Conservation (phyloP, 1,284 basidiomycete genomes). For the Cystobasidiaceae sp. region DNA sequence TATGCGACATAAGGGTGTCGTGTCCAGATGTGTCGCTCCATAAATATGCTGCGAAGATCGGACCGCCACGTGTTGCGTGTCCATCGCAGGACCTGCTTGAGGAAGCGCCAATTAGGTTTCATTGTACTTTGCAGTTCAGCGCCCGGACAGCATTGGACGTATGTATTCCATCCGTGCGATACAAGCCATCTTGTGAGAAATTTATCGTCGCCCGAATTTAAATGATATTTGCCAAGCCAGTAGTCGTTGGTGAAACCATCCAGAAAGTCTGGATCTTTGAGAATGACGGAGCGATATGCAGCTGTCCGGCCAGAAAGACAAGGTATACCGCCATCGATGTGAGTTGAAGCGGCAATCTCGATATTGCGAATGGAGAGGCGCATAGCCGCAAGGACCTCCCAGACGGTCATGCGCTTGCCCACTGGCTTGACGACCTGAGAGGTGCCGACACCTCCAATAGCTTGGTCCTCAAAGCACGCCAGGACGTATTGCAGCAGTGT, state of each 20-base stretch:
- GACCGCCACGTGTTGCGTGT: conserved; percentile 89
- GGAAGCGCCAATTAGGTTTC: conserved; percentile 92
- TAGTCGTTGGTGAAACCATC: conserved; percentile 88
- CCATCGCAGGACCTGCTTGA: conserved; percentile 87
- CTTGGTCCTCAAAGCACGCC: conserved; percentile 88
- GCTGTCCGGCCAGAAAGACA: conserved; percentile 87
- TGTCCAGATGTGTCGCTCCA: conserved; percentile 79
- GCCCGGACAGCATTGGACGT: conserved; percentile 84
- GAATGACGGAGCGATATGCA: conserved; percentile 83
- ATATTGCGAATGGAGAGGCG: conserved; percentile 86
- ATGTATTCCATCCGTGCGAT: conserved; percentile 81
- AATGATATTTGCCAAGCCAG: conserved; percentile 85
- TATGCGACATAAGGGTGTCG: conserved; percentile 83
- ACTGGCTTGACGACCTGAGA: conserved; percentile 78
- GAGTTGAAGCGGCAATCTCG: conserved; percentile 78
- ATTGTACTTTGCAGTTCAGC: conserved; percentile 84
- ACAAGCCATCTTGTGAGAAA: conserved; percentile 96
- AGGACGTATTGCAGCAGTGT: conserved; percentile 76
- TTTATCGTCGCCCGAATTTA: conserved; percentile 84
- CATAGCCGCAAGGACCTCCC: conserved; percentile 89
- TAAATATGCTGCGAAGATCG: conserved; percentile 79
- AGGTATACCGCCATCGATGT: conserved; percentile 85
- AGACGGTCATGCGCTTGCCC: conserved; percentile 74
- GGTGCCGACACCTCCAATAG: conserved; percentile 83
- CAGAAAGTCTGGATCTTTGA: conserved; percentile 86